A percentile compares a stretch with the other conserved stretches of the same genome.
Evolutionary conservation across 1,284 basidiomycete species (phyloP).

Genomic region (Leccinum huronense): DNA sequence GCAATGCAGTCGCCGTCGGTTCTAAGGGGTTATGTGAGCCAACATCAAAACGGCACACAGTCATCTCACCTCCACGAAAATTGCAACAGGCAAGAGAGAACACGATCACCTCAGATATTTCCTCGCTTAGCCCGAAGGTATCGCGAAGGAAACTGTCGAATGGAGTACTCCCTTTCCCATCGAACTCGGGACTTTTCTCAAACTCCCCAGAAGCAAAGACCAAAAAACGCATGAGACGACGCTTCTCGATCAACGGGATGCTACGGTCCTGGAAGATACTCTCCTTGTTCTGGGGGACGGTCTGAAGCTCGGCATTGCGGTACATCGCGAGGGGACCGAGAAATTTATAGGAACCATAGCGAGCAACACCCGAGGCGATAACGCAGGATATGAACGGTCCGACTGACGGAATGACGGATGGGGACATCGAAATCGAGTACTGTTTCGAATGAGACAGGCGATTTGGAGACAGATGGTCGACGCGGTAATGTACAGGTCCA

Average conservation of each 20-base stretch:
- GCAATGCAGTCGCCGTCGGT: constrained; percentile 58
- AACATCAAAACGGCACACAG: not conserved
- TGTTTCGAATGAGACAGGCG: constrained; percentile 62
- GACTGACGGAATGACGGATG: constrained; percentile 77
- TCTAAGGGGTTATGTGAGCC: constrained; percentile 45
- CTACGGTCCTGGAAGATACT: constrained; percentile 87
- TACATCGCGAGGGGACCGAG: constrained; percentile 76
- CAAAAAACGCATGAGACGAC: constrained; percentile 91
- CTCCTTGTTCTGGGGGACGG: constrained; percentile 89
- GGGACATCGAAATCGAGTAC: constrained; percentile 84
- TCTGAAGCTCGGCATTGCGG: constrained; percentile 48
- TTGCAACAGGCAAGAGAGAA: constrained; percentile 74
- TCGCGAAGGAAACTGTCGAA: constrained; percentile 63
- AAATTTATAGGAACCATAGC: constrained; percentile 88
- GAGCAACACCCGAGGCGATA: constrained; percentile 82
- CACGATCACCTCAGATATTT: constrained; percentile 58
- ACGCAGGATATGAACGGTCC: constrained; percentile 82
- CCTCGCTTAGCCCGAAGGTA: constrained; percentile 60
- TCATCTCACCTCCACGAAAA: constrained; percentile 47
- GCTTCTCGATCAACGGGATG: constrained; percentile 82
- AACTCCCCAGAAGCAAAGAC: constrained; percentile 77
- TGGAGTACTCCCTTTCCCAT: constrained; percentile 53
- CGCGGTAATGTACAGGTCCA: constrained; percentile 35
- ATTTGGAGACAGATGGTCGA: constrained; percentile 44
- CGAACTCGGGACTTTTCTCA: constrained; percentile 59